These are phyloP conservation scores for Hypoxylon sp. DNA, from an alignment of 2,329 filamentous ascomycete species.

Conservation along the genomic window DNA sequence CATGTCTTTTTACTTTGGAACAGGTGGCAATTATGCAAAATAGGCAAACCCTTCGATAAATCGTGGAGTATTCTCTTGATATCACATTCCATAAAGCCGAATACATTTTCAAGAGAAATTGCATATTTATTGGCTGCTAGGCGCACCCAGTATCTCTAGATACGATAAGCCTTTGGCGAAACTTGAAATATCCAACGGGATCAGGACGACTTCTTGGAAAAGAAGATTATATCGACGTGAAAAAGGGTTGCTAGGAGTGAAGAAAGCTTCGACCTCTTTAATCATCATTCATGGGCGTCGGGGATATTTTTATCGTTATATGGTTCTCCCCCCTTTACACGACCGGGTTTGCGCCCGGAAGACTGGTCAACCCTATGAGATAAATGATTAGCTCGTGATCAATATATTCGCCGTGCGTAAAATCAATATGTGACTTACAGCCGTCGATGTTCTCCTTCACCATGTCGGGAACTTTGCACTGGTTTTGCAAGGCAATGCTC, in stretches of 20 bases:
- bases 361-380: slow-evolving; percentile 43
- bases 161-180: not conserved
- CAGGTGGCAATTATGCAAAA: not conserved
- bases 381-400: slow-evolving; percentile 19
- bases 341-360: slow-evolving; percentile 44
- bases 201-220: not conserved
- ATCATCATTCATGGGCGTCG: not conserved
- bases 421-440: slow-evolving; percentile 44
- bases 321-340: slow-evolving; percentile 17
- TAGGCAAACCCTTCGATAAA: not conserved
- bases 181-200: not conserved
- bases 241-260: not conserved
- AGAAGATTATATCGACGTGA: not conserved
- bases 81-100: not conserved
- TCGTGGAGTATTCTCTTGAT: not conserved
- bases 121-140: not conserved
- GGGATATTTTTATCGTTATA: not conserved
- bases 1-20: too few species aligned
- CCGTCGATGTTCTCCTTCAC: slow-evolving; percentile 50
- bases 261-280: not conserved
- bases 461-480: slow-evolving; percentile 51
- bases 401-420: not conserved
- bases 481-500: slow-evolving; percentile 47
- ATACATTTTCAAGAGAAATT: not conserved
- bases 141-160: not conserved